Evolutionary conservation across 2,329 filamentous ascomycete genomes (phyloP).

Genomic region (Eutypella sp.): DNA sequence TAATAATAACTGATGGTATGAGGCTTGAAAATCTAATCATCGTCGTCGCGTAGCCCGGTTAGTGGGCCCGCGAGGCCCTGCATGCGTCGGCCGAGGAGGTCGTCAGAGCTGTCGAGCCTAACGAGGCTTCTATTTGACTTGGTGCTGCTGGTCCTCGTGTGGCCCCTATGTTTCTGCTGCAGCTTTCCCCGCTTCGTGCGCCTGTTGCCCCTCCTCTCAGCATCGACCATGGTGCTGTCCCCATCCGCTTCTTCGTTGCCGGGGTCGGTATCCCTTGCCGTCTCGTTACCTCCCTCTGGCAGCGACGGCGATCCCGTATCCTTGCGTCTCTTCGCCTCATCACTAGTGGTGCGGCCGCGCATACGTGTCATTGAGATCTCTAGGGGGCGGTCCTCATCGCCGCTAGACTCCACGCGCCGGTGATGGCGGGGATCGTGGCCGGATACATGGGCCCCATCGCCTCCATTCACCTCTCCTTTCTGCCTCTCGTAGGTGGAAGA

Average conservation of each 20-base stretch:
- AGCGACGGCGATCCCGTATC: neutral
- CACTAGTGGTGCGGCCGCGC: conserved; percentile 28
- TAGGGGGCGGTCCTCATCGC: conserved; percentile 74
- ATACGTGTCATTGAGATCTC: conserved; percentile 68
- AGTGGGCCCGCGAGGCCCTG: conserved; percentile 51
- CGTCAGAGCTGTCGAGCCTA: conserved; percentile 53
- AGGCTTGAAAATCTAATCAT: conserved; percentile 15
- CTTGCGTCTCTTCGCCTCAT: conserved; percentile 1
- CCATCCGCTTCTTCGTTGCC: no score
- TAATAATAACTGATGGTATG: neutral
- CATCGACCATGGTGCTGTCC: no score
- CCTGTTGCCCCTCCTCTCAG: conserved; percentile 13
- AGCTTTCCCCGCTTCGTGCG: conserved; percentile 11
- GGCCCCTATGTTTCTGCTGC: conserved; percentile 19
- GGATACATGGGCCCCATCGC: no score
- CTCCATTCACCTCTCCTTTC: no score
- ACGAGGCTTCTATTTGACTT: conserved; percentile 44
- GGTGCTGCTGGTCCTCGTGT: conserved; percentile 19
- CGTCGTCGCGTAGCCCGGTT: conserved; percentile 39
- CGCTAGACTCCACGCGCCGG: conserved; percentile 57
- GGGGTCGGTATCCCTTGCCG: conserved; percentile 10
- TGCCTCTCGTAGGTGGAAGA: no score
- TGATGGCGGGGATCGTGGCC: conserved; percentile 45
- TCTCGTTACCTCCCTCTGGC: conserved; percentile 16
- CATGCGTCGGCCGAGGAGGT: conserved; percentile 53